Conservation (phyloP, 73 alveolate genomes). For the Paramecium biaurelia region DNA sequence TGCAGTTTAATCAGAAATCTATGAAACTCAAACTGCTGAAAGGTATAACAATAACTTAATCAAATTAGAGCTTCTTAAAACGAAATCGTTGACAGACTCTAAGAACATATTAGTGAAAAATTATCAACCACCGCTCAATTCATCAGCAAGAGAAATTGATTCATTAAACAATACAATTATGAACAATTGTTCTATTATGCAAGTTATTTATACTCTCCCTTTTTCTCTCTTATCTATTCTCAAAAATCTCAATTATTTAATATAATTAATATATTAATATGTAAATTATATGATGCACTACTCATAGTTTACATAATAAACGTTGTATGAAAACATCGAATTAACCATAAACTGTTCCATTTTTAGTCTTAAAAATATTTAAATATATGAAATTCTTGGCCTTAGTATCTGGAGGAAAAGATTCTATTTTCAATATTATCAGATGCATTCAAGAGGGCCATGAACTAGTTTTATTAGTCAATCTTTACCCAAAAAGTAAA, state of each 20-base stretch:
- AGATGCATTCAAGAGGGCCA: constrained; percentile 88
- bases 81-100: constrained; percentile 48
- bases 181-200: constrained; percentile 1
- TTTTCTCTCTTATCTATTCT: neutral
- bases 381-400: constrained; percentile 68
- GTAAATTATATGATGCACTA: neutral
- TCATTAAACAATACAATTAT: constrained; percentile 23
- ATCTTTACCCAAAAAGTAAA: constrained; percentile 75
- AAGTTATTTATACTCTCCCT: neutral
- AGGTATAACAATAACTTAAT: neutral
- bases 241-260: neutral
- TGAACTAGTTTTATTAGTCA: constrained; percentile 85
- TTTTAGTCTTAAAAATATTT: neutral
- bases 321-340: neutral
- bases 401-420: constrained; percentile 74
- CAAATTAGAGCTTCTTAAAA: neutral
- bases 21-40: constrained; percentile 47
- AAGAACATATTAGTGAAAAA: constrained; percentile 52
- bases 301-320: neutral
- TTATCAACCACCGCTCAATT: constrained; percentile 47
- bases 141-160: constrained; percentile 37
- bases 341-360: neutral
- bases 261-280: neutral
- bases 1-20: constrained; percentile 16
- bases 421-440: constrained; percentile 76